A percentile compares a stretch with the other conserved stretches of the same genome.
phyloP scores from a whole-genome alignment of 1,139 yeast genomes.

The Wickerhamomyces sp. region DNA sequence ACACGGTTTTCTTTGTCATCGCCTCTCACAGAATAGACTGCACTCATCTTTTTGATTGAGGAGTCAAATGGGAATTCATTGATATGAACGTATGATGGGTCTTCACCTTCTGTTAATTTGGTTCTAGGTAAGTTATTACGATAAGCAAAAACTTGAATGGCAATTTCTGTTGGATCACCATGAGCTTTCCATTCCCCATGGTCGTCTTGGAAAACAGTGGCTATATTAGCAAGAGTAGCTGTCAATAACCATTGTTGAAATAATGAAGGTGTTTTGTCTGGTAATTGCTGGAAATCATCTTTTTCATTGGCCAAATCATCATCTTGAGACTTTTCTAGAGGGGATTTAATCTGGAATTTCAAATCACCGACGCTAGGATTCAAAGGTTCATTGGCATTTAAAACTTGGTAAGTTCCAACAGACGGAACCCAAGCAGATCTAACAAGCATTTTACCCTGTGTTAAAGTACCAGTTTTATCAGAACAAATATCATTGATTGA shows the following conservation, averaged over 20 bases:
- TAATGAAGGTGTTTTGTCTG: constrained; percentile 22
- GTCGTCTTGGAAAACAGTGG: constrained; percentile 44
- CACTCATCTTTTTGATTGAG: constrained; percentile 69
- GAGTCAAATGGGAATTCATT: constrained; percentile 79
- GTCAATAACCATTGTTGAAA: constrained; percentile 49
- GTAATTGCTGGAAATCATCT: constrained; percentile 18
- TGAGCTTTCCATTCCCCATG: constrained; percentile 60
- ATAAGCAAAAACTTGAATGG: constrained; percentile 68
- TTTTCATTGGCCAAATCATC: constrained; percentile 34
- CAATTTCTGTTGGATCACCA: constrained; percentile 85
- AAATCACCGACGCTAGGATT: constrained; percentile 68
- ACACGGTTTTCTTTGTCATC: constrained; percentile 34
- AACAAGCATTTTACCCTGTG: constrained; percentile 77
- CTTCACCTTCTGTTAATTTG: constrained; percentile 32
- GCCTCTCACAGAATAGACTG: constrained; percentile 41
- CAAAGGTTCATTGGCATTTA: constrained; percentile 61
- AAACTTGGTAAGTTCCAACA: constrained; percentile 60
- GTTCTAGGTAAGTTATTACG: constrained; percentile 46
- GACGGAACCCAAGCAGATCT: constrained; percentile 75
- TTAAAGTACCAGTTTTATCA: constrained; percentile 79
- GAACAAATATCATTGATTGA: constrained; percentile 80
- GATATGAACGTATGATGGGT: constrained; percentile 37
- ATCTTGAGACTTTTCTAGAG: constrained; percentile 31
- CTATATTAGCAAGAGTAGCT: constrained; percentile 73
- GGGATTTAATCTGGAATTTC: constrained; percentile 38